A percentile compares a stretch with the other conserved stretches of the same genome.
Evolutionary conservation across 441 rosid genomes (phyloP).

Genomic region (Pelargonium citronellum): DNA sequence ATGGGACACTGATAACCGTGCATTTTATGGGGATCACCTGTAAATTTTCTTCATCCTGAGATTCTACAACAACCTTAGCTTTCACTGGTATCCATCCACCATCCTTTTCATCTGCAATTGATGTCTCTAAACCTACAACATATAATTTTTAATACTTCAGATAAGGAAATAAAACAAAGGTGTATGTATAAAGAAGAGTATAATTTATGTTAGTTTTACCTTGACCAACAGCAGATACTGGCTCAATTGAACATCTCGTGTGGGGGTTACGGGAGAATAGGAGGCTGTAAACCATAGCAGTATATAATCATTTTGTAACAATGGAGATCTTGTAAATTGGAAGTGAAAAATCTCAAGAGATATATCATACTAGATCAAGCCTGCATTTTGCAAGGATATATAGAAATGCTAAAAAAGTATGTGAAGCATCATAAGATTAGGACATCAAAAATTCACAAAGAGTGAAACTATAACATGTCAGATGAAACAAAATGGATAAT

Average conservation of each 20-base stretch:
- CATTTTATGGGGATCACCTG: constrained; percentile 30
- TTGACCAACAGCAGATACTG: constrained; percentile 39
- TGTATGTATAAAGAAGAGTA: background rate
- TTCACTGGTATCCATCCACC: constrained; percentile 31
- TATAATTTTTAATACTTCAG: background rate
- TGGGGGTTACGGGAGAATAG: too few relatives aligned
- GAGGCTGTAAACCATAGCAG: too few relatives aligned
- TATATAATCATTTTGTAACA: too few relatives aligned
- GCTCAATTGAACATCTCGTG: constrained; percentile 8
- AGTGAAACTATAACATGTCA: too few relatives aligned
- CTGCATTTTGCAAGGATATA: too few relatives aligned
- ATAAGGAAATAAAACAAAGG: background rate
- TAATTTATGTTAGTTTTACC: constrained; percentile 26
- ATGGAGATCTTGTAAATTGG: too few relatives aligned
- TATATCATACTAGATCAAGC: too few relatives aligned
- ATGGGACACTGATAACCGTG: background rate
- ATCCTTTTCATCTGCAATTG: constrained; percentile 39
- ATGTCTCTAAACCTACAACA: constrained; percentile 41
- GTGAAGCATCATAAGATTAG: too few relatives aligned
- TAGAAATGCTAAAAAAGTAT: too few relatives aligned
- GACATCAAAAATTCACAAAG: too few relatives aligned
- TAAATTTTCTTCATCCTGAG: constrained; percentile 37
- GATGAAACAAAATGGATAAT: too few relatives aligned
- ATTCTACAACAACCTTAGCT: constrained; percentile 41
- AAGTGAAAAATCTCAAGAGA: too few relatives aligned